Evolutionary conservation across 2,329 filamentous ascomycete species (phyloP).

Genomic region (Cladosporium sp.): DNA sequence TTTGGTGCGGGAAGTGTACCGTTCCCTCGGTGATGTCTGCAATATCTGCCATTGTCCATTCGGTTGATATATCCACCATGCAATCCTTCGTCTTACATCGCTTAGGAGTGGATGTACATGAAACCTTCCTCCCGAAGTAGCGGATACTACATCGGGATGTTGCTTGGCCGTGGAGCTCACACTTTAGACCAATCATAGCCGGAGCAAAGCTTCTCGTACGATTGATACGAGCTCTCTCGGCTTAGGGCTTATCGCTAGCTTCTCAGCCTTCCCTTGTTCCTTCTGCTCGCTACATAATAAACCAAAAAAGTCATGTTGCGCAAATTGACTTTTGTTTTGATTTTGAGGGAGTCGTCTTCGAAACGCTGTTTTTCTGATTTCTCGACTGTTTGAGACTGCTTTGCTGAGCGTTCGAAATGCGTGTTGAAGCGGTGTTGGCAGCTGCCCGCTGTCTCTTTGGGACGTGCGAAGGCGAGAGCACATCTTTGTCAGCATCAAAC

Average conservation of each 20-base stretch:
- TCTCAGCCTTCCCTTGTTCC: not conserved
- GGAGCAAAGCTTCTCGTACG: not conserved
- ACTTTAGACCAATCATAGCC: not conserved
- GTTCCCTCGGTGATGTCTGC: not conserved
- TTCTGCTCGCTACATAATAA: not conserved
- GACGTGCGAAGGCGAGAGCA: slow-evolving; percentile 2
- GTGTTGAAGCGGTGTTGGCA: slow-evolving; percentile 2
- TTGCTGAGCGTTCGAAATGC: not conserved
- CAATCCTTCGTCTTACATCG: not conserved
- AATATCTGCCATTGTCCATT: not conserved
- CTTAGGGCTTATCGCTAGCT: not conserved
- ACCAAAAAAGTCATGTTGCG: not conserved
- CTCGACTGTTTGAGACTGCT: not conserved
- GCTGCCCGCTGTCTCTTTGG: not conserved
- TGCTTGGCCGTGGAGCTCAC: not conserved
- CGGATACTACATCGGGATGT: not conserved
- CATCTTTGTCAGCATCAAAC: not conserved
- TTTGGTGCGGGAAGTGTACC: not conserved
- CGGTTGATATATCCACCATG: not conserved
- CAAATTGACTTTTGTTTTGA: not conserved
- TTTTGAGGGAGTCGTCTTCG: not conserved
- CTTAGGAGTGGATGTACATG: not conserved
- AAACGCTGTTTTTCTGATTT: not conserved
- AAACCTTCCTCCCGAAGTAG: not conserved
- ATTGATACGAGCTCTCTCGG: not conserved